Base-by-base conservation (phyloP, 805 yeast genomes). In the Myxozyma sirexii region DNA sequence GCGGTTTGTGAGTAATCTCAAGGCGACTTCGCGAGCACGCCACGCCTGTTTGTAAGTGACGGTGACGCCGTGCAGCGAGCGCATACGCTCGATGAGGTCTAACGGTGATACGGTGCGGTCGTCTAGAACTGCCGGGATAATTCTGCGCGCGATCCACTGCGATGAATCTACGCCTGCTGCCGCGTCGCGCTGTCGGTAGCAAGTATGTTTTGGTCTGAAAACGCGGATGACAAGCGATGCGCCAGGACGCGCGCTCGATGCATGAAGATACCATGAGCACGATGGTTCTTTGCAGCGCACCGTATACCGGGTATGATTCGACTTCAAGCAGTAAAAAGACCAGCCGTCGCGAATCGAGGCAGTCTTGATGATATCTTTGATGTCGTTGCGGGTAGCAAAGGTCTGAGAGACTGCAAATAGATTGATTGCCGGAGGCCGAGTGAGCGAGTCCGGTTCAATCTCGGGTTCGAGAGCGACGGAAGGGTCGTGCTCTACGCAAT, bases 31-130 rank as follows among this genome's bases (percentile, higher is more conserved):
- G 21, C 63, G 63, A 15, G 63, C 63, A 13, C 63, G 60, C 63
- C 63, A 59, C 12, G 63, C 63, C 48, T 59, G 63, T 60, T 59
- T 59, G 51, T 59, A 59, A 10, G 63, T 41, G 38, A 59, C 27
- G 10, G 54, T 35, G 27, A 56, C 47, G 44, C 47, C 37, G 44
- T 59, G 53, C 4, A 33, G 23, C 10, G 42, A 3, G 19, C 46
- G 57, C 41, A 59, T 48, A 19, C 31, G 54, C 2, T 48, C 19
- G 27, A 56, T 41, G 31, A 56, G 41, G 8, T 50, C 54, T 29
- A 53, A 42, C 10, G 63, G 63, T 38, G 63, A 26, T 21, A 38
- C 37, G n/a, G 17, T 13, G 24, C 56, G 60, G 33, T 56, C 54
- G 6, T 26, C 45, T 27, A 50, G 39, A 2, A 59, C 44, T 7